Evolutionary conservation across 2,329 filamentous ascomycete genomes (phyloP), one percentile per base, ranked within the genome.

Genomic region (Purpureocillium lavendulum): DNA sequence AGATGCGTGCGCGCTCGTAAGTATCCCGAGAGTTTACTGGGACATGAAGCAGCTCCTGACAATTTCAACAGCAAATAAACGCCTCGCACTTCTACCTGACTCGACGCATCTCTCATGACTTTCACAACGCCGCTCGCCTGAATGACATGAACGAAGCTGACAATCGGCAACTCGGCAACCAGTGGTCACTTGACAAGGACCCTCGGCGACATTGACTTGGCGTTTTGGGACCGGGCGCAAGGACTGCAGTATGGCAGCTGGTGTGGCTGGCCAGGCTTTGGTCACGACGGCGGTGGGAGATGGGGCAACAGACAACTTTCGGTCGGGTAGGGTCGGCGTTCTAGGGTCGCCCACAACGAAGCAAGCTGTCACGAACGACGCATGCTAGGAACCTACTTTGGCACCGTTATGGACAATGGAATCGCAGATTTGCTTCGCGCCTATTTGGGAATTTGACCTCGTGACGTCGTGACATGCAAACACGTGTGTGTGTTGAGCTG

Each of bases 1-100:
- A 98, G 90, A 95, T 92, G 75, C 82, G 92, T 70, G 92, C 90
- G 62, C 77, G 92, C 76, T 89, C 82, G 92, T 97, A 79, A 80
- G 88, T 74, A 29, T 15, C n/a, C 13, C 14, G 15, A 32, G 30
- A 16, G 15, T 16, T 18, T 4, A 7, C 11, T 33, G 9, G 14
- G 30, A 11, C 29, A 26, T 53, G 40, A 51, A 45, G 32, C 38
- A 33, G 33, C 14, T 35, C 42, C 66, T 68, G 58, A 71, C 54
- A 43, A 11, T 7, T 30, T 14, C 8, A 12, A 31, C 58, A 82
- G 78, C 69, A 82, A 82, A 71, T 82, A 82, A 82, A 77, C 73
- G 65, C 63, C 66, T 76, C 71, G 65, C 70, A 64, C 67, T 67
- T 65, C 66, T 67, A 71, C 72, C 75, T 74, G 66, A 66, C 66